Conservation (phyloP, 2,329 filamentous ascomycete genomes). For the Biscogniauxia mediterranea region DNA sequence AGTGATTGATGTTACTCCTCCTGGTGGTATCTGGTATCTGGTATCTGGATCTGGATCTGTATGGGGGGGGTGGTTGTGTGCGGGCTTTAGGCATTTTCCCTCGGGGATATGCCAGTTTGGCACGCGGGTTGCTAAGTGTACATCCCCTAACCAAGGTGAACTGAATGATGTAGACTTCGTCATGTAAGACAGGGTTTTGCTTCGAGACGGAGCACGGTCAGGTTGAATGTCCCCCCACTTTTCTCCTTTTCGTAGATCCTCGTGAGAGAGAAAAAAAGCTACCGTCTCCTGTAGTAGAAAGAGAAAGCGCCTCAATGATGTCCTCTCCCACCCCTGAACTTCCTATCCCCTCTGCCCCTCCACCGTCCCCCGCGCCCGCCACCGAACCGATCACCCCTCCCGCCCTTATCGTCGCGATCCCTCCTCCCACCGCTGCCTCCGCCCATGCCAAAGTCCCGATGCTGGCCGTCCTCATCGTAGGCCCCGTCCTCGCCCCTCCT, state of each 20-base stretch:
- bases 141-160: too few relatives aligned
- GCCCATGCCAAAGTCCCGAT: conserved; percentile 22
- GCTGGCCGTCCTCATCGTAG: conserved; percentile 39
- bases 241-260: background rate
- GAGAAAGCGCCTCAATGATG: conserved; percentile 18
- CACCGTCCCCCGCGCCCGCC: conserved; percentile 30
- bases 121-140: too few relatives aligned
- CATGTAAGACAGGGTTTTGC: too few relatives aligned
- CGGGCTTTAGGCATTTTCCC: too few relatives aligned
- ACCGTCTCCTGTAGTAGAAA: too few relatives aligned
- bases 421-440: conserved; percentile 20
- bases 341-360: conserved; percentile 33
- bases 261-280: background rate
- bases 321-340: conserved; percentile 35
- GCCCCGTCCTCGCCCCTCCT: conserved; percentile 43
- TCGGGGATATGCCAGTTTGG: too few relatives aligned
- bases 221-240: background rate
- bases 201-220: too few relatives aligned
- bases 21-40: too few relatives aligned
- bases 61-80: too few relatives aligned
- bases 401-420: conserved; percentile 30
- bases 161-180: too few relatives aligned
- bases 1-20: too few relatives aligned
- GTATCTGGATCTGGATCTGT: too few relatives aligned
- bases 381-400: conserved; percentile 37